Percentiles rank a stretch among this genome's conserved stretches.
phyloP scores from a whole-genome alignment of 1,284 basidiomycete species.

The Albatrellus sp. region DNA sequence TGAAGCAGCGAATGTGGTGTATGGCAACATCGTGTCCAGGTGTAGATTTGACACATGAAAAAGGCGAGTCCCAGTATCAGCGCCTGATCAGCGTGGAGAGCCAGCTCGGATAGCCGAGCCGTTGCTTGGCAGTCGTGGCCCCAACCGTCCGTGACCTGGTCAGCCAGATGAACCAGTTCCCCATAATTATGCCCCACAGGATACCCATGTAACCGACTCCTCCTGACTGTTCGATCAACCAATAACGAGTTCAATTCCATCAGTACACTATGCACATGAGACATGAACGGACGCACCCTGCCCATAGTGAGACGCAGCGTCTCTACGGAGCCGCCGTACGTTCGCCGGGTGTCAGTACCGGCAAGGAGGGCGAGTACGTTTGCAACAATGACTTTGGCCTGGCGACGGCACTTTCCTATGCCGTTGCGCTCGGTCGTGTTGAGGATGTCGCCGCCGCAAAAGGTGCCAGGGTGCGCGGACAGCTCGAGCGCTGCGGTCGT shows the following conservation, averaged over 20 bases:
- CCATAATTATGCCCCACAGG: slow-evolving; percentile 1
- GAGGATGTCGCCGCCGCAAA: slow-evolving; percentile 46
- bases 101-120: too few species aligned
- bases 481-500: slow-evolving; percentile 42
- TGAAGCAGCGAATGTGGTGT: too few species aligned
- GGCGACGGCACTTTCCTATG: background rate
- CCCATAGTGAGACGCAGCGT: background rate
- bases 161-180: slow-evolving; percentile 2
- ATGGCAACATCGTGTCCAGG: too few species aligned
- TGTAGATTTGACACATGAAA: too few species aligned
- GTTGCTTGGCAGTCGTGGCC: too few species aligned
- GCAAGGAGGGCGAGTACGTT: slow-evolving; percentile 2
- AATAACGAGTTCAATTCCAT: background rate
- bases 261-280: too few species aligned
- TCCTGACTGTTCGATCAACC: too few species aligned
- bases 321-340: background rate
- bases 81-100: too few species aligned
- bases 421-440: slow-evolving; percentile 10
- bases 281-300: background rate
- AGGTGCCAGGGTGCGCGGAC: slow-evolving; percentile 31
- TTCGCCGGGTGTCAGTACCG: background rate
- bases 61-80: too few species aligned
- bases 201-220: background rate
- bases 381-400: slow-evolving; percentile 1
- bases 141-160: background rate